Conservation (phyloP, 495 filamentous ascomycete species). For the Neurospora sublineolata region DNA sequence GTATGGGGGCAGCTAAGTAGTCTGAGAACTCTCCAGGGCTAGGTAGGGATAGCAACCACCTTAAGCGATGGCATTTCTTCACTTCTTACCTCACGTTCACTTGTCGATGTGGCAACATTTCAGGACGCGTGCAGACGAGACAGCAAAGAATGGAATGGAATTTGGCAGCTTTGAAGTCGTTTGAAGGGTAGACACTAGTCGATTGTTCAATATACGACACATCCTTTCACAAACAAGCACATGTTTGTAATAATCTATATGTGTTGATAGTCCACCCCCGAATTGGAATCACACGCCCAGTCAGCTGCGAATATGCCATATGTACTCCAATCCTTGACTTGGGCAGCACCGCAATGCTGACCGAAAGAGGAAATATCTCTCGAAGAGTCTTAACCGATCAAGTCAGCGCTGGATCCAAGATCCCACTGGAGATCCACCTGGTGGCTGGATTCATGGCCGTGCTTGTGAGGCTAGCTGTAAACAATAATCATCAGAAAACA, state of each 20-base stretch:
- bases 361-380: not conserved
- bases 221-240: not conserved
- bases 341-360: not conserved
- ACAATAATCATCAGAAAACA: not conserved
- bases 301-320: not conserved
- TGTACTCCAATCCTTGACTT: not conserved
- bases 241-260: not conserved
- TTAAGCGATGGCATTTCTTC: too few relatives aligned
- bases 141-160: not conserved
- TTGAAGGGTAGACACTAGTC: not conserved
- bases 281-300: not conserved
- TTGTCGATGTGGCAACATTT: not conserved
- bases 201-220: not conserved
- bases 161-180: not conserved
- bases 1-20: too few relatives aligned
- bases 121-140: not conserved
- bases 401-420: not conserved
- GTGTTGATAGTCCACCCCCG: not conserved
- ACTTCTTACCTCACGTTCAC: not conserved
- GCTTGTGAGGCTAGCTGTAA: not conserved
- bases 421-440: not conserved
- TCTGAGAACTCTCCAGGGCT: too few relatives aligned
- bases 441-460: not conserved
- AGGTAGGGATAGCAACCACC: too few relatives aligned
- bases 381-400: not conserved